A percentile compares a stretch with the other conserved stretches of the same genome.
These are phyloP conservation scores for Penicillium argentinense DNA, from an alignment of 495 filamentous ascomycete species.

Conservation along the genomic window DNA sequence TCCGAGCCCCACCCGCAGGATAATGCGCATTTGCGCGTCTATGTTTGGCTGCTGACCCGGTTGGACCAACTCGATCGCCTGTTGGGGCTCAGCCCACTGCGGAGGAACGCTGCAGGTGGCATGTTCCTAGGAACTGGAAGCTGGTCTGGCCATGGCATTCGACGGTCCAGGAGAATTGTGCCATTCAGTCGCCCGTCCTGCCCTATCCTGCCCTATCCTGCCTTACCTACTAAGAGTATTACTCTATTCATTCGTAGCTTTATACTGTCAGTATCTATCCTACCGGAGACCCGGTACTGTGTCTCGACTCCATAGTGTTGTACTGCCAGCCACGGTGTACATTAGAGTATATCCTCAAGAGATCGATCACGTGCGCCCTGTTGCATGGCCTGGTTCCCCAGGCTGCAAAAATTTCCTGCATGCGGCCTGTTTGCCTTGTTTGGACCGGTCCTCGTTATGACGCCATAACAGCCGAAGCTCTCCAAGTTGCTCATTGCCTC, in stretches of 20 bases:
- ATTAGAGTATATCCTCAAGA: too few species aligned
- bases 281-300: too few species aligned
- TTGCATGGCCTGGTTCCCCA: too few species aligned
- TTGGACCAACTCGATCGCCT: too few species aligned
- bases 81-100: conserved; percentile 7
- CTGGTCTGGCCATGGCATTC: neutral
- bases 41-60: conserved; percentile 18
- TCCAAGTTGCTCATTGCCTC: too few species aligned
- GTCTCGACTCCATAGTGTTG: too few species aligned
- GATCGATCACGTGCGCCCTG: neutral
- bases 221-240: too few species aligned
- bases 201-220: too few species aligned
- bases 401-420: too few species aligned
- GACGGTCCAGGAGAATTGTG: neutral
- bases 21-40: conserved; percentile 17
- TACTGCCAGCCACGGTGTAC: neutral
- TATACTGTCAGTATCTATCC: neutral
- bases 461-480: conserved; percentile 6
- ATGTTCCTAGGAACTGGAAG: neutral
- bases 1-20: conserved; percentile 24
- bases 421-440: conserved; percentile 10
- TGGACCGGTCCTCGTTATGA: conserved; percentile 17
- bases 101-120: neutral
- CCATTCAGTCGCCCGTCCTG: too few species aligned
- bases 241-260: too few species aligned